These are phyloP conservation scores for Setomelanomma holmii DNA, from an alignment of 2,329 filamentous ascomycete genomes.

Conservation along the genomic window DNA sequence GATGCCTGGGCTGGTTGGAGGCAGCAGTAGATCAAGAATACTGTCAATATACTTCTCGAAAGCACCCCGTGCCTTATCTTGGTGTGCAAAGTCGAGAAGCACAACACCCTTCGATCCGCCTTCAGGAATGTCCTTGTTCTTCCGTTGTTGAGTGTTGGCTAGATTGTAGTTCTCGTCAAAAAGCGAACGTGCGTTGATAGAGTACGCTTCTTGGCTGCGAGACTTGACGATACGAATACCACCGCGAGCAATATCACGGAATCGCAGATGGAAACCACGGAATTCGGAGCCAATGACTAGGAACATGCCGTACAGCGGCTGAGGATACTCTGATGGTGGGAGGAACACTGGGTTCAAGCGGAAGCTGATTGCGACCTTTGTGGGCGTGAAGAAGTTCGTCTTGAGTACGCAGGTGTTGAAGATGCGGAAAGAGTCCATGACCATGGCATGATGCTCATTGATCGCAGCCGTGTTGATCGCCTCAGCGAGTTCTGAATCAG, in stretches of 20 bases:
- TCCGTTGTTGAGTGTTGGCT: slow-evolving; percentile 97
- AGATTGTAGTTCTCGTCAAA: slow-evolving; percentile 99
- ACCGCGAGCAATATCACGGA: slow-evolving; percentile 94
- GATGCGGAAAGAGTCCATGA: slow-evolving; percentile 94
- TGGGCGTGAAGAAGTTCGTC: slow-evolving; percentile 97
- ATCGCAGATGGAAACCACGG: slow-evolving; percentile 94
- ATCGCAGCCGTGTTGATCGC: slow-evolving; percentile 50
- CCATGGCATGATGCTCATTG: slow-evolving; percentile 97
- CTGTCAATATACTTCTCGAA: slow-evolving; percentile 99
- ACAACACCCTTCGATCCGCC: slow-evolving; percentile 98
- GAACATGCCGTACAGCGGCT: slow-evolving; percentile 97
- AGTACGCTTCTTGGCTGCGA: slow-evolving; percentile 91
- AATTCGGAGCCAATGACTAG: slow-evolving; percentile 96
- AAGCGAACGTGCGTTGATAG: slow-evolving; percentile 93
- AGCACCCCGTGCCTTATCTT: slow-evolving; percentile 88
- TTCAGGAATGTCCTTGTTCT: slow-evolving; percentile 99
- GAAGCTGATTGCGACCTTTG: slow-evolving; percentile 98
- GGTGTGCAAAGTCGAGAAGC: slow-evolving; percentile 89
- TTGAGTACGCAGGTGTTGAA: slow-evolving; percentile 95
- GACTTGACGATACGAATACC: slow-evolving; percentile 99
- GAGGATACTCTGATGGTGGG: slow-evolving; percentile 89
- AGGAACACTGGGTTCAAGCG: slow-evolving; percentile 88
- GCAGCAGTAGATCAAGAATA: slow-evolving; percentile 91
- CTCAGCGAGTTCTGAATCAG: slow-evolving; percentile 46
- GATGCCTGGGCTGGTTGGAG: slow-evolving; percentile 90